These are phyloP conservation scores for Cerioporus squamosus DNA, from an alignment of 1,284 basidiomycete species.

Conservation along the genomic window DNA sequence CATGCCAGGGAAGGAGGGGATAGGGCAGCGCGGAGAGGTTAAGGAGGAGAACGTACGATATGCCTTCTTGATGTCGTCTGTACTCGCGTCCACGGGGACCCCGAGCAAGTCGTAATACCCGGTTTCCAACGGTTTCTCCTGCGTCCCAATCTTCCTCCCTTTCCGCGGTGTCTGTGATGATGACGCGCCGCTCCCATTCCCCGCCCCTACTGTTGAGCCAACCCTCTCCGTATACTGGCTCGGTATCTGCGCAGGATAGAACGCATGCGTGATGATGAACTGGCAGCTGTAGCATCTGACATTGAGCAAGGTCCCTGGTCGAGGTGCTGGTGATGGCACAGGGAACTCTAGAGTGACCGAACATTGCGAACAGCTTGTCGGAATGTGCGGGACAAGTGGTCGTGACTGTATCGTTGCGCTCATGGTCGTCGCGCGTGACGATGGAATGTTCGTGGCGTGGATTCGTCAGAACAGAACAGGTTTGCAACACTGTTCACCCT, in stretches of 20 bases:
- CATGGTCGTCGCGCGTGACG: slow-evolving; percentile 4
- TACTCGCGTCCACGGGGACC: slow-evolving; percentile 73
- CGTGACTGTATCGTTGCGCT: slow-evolving; percentile 54
- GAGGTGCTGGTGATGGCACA: slow-evolving; percentile 67
- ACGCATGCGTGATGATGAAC: slow-evolving; percentile 59
- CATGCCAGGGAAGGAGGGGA: neutral
- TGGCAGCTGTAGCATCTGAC: slow-evolving; percentile 76
- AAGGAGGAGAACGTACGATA: slow-evolving; percentile 64
- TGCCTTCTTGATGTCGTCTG: slow-evolving; percentile 93
- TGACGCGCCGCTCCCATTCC: slow-evolving; percentile 32
- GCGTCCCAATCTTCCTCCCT: slow-evolving; percentile 79
- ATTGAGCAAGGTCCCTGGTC: slow-evolving; percentile 66
- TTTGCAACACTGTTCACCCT: no score
- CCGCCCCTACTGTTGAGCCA: slow-evolving; percentile 7
- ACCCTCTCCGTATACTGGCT: slow-evolving; percentile 14
- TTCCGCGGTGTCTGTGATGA: slow-evolving; percentile 39
- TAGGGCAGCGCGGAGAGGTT: neutral
- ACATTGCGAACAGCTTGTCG: slow-evolving; percentile 68
- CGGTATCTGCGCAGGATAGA: slow-evolving; percentile 65
- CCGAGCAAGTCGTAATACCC: slow-evolving; percentile 89
- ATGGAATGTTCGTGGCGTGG: no score
- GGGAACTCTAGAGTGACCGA: slow-evolving; percentile 72
- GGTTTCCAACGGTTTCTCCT: slow-evolving; percentile 88
- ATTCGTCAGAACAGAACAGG: no score
- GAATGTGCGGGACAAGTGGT: slow-evolving; percentile 64